Evolutionary conservation across 202 grass and related monocot species (phyloP).

Genomic region (Bolboschoenoplectus hybrid): DNA sequence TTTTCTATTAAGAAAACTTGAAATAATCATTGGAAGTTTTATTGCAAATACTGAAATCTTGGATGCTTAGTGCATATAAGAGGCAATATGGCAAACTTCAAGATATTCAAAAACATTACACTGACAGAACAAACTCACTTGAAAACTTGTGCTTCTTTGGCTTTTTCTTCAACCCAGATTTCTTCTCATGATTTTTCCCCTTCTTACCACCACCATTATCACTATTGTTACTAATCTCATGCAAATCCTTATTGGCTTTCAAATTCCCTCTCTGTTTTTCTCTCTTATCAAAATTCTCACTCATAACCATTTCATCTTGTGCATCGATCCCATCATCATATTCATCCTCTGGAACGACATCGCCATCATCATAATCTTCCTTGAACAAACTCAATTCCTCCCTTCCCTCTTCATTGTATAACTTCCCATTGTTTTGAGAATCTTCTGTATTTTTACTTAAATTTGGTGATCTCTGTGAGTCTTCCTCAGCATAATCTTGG

Average conservation of each 20-base stretch:
- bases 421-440: slow-evolving; percentile 47
- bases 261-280: not conserved
- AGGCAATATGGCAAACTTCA: not conserved
- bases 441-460: slow-evolving; percentile 42
- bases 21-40: not conserved
- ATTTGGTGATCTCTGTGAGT: slow-evolving; percentile 41
- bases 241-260: slow-evolving; percentile 21
- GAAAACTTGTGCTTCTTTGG: slow-evolving; percentile 64
- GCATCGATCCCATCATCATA: slow-evolving; percentile 83
- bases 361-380: slow-evolving; percentile 53
- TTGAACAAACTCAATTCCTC: slow-evolving; percentile 58
- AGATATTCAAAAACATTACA: slow-evolving; percentile 14
- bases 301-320: slow-evolving; percentile 53
- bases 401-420: slow-evolving; percentile 81
- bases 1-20: not conserved
- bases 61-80: not conserved
- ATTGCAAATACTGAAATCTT: not conserved
- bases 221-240: slow-evolving; percentile 21
- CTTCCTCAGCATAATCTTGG: slow-evolving; percentile 65
- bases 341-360: slow-evolving; percentile 84
- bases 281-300: slow-evolving; percentile 28
- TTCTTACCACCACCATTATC: slow-evolving; percentile 36
- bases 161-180: slow-evolving; percentile 74
- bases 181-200: slow-evolving; percentile 57
- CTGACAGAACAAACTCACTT: slow-evolving; percentile 54